Percentiles rank a stretch among this genome's conserved stretches.
These are phyloP conservation scores for Cladosporium austrohemisphaericum DNA, from an alignment of 2,329 filamentous ascomycete species.

Conservation along the genomic window DNA sequence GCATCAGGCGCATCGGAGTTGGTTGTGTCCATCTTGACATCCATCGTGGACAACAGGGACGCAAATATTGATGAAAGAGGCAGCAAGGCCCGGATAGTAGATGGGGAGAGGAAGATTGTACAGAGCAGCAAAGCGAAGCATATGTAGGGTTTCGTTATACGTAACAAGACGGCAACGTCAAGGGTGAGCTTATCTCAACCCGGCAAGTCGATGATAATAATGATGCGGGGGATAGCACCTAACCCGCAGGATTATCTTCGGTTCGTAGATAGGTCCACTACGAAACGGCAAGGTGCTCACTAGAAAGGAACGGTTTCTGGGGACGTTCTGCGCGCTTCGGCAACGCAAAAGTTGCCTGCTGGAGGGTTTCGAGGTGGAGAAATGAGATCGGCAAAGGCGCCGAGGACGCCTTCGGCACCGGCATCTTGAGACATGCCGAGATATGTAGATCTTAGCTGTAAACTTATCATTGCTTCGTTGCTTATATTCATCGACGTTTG, in stretches of 20 bases:
- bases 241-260: slow-evolving; percentile 2
- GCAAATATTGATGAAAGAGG: not conserved
- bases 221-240: slow-evolving; percentile 6
- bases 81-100: not conserved
- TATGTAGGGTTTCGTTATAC: not conserved
- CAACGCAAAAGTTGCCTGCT: slow-evolving; percentile 1
- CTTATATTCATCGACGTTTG: too few relatives aligned
- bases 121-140: not conserved
- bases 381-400: too few relatives aligned
- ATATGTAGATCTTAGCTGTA: too few relatives aligned
- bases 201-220: slow-evolving; percentile 2
- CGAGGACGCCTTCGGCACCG: too few relatives aligned
- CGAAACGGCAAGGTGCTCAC: too few relatives aligned
- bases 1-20: not conserved
- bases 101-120: not conserved
- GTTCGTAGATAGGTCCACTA: slow-evolving; percentile 5
- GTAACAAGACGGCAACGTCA: slow-evolving; percentile 1
- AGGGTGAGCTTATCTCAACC: not conserved
- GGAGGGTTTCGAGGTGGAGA: too few relatives aligned
- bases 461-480: too few relatives aligned
- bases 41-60: not conserved
- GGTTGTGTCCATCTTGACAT: slow-evolving; percentile 2
- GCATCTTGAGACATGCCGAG: too few relatives aligned
- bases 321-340: not conserved
- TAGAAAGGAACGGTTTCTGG: not conserved